Percentiles rank a stretch among this genome's conserved stretches.
Conservation (phyloP, 148 eudicot species). For the Persicaria tinctoria region DNA sequence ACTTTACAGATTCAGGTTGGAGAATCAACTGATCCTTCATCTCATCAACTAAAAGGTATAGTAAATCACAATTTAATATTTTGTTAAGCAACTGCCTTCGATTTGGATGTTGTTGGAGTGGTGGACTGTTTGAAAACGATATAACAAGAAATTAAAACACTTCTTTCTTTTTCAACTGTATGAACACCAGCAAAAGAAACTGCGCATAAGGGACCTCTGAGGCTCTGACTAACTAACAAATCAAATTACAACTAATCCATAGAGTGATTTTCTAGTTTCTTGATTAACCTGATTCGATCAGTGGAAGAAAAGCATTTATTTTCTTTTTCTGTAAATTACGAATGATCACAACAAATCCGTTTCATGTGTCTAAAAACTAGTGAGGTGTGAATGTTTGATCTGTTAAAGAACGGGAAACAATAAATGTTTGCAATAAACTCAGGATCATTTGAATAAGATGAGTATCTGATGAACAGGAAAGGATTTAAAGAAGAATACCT, state of each 20-base stretch:
- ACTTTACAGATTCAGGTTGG: not conserved
- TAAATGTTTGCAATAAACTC: too few species aligned
- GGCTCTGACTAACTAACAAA: not conserved
- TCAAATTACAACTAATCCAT: too few species aligned
- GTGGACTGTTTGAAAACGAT: not conserved
- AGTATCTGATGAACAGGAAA: not conserved
- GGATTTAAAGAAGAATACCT: slow-evolving; percentile 17
- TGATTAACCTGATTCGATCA: too few species aligned
- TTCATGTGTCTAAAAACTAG: too few species aligned
- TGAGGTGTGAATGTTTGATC: too few species aligned
- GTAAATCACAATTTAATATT: not conserved
- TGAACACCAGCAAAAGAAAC: not conserved
- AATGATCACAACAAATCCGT: too few species aligned
- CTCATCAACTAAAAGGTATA: not conserved
- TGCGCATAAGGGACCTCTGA: not conserved
- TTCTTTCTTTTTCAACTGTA: not conserved
- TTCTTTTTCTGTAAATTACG: too few species aligned
- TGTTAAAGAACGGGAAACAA: too few species aligned
- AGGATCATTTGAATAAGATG: not conserved
- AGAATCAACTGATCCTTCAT: not conserved
- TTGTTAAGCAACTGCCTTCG: not conserved
- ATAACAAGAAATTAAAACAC: not conserved
- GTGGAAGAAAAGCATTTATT: too few species aligned
- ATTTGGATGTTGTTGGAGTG: not conserved
- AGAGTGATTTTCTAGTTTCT: too few species aligned